These are phyloP conservation scores for Chaetomium sp. DNA, from an alignment of 2,329 filamentous ascomycete species.

Conservation along the genomic window DNA sequence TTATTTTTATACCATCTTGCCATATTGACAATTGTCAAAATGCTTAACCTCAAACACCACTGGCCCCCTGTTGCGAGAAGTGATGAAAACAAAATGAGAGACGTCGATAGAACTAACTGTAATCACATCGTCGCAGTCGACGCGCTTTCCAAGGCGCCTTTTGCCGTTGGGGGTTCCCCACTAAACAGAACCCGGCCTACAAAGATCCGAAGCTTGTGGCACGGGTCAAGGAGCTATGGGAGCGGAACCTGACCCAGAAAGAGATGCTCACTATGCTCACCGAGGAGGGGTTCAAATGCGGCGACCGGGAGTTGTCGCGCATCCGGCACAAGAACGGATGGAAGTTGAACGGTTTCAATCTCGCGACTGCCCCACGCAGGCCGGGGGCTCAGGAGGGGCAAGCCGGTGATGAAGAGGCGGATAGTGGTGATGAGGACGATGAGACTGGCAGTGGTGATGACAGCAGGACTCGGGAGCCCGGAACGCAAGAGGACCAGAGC, in stretches of 20 bases:
- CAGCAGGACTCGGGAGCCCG: neutral
- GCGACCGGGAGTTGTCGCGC: constrained; percentile 62
- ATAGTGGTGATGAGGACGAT: neutral
- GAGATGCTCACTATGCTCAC: constrained; percentile 67
- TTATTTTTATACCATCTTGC: too few relatives aligned
- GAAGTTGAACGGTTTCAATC: constrained; percentile 38
- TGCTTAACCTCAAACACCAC: neutral
- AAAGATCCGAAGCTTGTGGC: constrained; percentile 61
- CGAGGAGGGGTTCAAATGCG: constrained; percentile 67
- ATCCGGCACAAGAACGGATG: constrained; percentile 63
- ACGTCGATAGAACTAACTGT: neutral
- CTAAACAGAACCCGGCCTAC: constrained; percentile 64
- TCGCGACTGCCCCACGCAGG: neutral
- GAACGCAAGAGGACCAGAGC: constrained; percentile 1
- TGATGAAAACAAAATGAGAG: too few relatives aligned
- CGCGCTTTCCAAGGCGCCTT: constrained; percentile 71
- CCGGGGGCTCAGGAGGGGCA: neutral
- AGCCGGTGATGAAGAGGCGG: neutral
- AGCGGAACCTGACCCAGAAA: constrained; percentile 62
- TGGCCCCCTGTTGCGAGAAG: too few relatives aligned
- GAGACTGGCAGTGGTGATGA: too few relatives aligned
- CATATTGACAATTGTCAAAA: too few relatives aligned
- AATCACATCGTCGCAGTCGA: constrained; percentile 45
- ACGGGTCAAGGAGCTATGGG: constrained; percentile 72
- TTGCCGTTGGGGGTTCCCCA: constrained; percentile 72